Conservation (phyloP, 129 eudicot species). For the Logfia minima region DNA sequence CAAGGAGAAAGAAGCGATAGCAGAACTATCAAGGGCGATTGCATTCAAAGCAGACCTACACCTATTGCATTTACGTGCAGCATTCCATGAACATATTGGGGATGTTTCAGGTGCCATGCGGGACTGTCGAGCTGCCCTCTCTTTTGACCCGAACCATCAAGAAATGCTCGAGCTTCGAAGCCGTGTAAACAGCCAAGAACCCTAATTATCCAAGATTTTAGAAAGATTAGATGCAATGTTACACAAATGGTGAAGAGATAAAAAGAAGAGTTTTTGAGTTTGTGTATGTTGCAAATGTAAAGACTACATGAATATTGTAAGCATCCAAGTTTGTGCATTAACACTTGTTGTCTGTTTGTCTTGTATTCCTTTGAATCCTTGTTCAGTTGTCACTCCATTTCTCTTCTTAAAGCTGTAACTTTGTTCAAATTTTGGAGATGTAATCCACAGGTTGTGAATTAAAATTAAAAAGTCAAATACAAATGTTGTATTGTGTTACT, state of each 20-base stretch:
- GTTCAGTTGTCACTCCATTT: neutral
- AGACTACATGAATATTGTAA: conserved; percentile 23
- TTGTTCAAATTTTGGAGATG: conserved; percentile 34
- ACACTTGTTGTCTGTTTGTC: conserved; percentile 31
- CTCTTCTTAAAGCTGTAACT: conserved; percentile 25
- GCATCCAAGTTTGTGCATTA: conserved; percentile 38
- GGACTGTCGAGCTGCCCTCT: conserved; percentile 97
- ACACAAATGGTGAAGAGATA: conserved; percentile 28
- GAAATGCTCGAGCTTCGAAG: conserved; percentile 97
- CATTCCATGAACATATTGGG: conserved; percentile 93
- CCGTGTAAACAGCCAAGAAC: conserved; percentile 94
- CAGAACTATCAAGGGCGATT: conserved; percentile 85
- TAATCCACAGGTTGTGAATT: conserved; percentile 22
- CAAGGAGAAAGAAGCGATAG: conserved; percentile 92
- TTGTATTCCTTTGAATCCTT: conserved; percentile 18
- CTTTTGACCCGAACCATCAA: conserved; percentile 95
- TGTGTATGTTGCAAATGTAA: conserved; percentile 26
- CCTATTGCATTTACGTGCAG: conserved; percentile 83
- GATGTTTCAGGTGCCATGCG: conserved; percentile 85
- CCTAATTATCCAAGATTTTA: conserved; percentile 40
- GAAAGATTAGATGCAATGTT: conserved; percentile 33
- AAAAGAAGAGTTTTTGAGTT: conserved; percentile 13
- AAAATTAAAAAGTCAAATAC: neutral
- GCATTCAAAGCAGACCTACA: conserved; percentile 94
- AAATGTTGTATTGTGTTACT: neutral